Evolutionary conservation across 2,329 filamentous ascomycete species (phyloP), one percentile per base, ranked within the genome.

Genomic region (Pseudogymnoascus sp.): DNA sequence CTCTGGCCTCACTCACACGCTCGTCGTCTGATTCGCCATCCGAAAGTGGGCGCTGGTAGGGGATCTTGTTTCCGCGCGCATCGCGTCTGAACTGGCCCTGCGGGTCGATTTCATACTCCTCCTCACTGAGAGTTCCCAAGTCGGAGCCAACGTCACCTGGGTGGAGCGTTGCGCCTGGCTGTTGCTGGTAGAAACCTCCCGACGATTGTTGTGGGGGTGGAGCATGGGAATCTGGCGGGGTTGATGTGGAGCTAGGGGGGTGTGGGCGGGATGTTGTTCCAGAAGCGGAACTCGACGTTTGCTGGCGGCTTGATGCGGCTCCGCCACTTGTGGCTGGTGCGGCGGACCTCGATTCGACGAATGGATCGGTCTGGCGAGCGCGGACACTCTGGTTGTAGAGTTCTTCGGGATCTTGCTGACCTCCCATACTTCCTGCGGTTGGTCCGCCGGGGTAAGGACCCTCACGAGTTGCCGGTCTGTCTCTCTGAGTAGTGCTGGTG

Each of bases 31-130:
- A 73, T 66, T 76, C 78, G 66, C 74, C 71, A 75, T 85, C 81
- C 78, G 82, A 81, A 74, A 74, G 75, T 60, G 70, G 76, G 72
- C 61, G 72, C 75, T 75, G 67, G 72, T 76, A 71, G 71, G 77
- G 72, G 74, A 89, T 82, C 62, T 81, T 84, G 61, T 82, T 81
- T 62, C 86, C 87, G 62, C 82, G 80, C 35, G 79, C 77, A 74
- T 89, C 87, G 62, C 80, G 81, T 63, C 84, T 78, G 68, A 86
- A 85, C 68, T 84, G 81, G 65, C 85, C 86, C 63, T 82, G 76
- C 33, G 79, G 78, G 71, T 88, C 85, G 68, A 85, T 81, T 65
- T 83, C 81, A 74, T 89, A 92, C 74, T 92, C 88, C 74, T 89
- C 88, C 76, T 87, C 85, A 73, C 82, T 85, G 70, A 86, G 87